Evolutionary conservation across 495 filamentous ascomycete genomes (phyloP), one percentile per base, ranked within the genome.

Genomic region (Cercophora newfieldiana): DNA sequence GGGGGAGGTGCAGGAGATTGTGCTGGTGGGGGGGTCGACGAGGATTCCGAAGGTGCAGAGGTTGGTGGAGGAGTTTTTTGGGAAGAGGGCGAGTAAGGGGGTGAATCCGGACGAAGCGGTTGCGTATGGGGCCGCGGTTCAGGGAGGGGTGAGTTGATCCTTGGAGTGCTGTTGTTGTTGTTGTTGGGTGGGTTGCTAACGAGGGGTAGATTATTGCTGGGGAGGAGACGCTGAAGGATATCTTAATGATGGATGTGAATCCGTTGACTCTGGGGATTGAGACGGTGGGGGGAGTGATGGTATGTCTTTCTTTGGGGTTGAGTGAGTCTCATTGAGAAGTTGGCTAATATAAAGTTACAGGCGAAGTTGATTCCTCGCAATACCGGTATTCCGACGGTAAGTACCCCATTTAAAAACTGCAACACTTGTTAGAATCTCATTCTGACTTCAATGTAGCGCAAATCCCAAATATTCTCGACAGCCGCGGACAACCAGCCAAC

Each of bases 51-150:
- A 93, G 87, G 90, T 97, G 60, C 88, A 91, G 80, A 79, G 85
- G 65, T 86, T 97, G 76, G 87, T 97, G 61, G 92, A 97, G 84
- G 92, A 96, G 77, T 97, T 87, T 85, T 97, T 97, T 72, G 89
- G 92, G 77, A 96, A 93, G 88, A 90, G 91, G 81, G 91, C 89
- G 68, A 91, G 87, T 84, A 94, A 94, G 87, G 91, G 89, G 79
- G 92, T 97, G 68, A 97, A 97, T 81, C 93, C 93, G 61, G 94
- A 97, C 79, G 94, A 97, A 80, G 94, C 94, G 78, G 93, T 97
- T 66, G 92, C 93, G 73, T 95, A 90, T 78, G 94, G 94, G 77
- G 93, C 94, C 48, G 93, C 93, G 69, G 89, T 97, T 66, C 94
- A 97, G 83, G 94, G 88, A 82, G 92, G 91, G 87, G 89, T 72